Evolutionary conservation across 2,329 filamentous ascomycete genomes (phyloP).

Genomic region (Verticillium isaacii): DNA sequence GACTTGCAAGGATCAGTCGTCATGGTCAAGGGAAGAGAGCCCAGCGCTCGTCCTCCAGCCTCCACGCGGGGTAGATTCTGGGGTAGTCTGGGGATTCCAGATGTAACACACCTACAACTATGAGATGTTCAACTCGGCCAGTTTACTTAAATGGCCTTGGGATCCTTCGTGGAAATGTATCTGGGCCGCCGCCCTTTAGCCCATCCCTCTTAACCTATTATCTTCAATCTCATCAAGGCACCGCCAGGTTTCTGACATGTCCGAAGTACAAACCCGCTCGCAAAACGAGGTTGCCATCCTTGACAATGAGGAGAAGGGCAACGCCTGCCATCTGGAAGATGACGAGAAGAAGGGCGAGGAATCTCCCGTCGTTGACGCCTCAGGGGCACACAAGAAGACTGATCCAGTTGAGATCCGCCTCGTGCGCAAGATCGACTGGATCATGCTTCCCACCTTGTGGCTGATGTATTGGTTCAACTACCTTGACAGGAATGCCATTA

Average conservation of each 20-base stretch:
- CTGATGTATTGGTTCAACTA: slow-evolving; percentile 18
- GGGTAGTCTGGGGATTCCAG: not conserved
- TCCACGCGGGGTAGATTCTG: not conserved
- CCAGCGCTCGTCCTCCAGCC: too few relatives aligned
- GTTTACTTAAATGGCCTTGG: not conserved
- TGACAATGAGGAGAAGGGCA: slow-evolving; percentile 1
- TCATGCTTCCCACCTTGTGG: slow-evolving; percentile 25
- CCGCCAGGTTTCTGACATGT: not conserved
- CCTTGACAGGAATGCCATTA: slow-evolving; percentile 16
- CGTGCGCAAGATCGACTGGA: slow-evolving; percentile 30
- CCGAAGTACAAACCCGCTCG: not conserved
- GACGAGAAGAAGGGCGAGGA: not conserved
- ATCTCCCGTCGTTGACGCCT: slow-evolving; percentile 21
- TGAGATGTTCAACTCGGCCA: not conserved
- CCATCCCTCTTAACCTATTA: not conserved
- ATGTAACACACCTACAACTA: not conserved
- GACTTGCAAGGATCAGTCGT: too few relatives aligned
- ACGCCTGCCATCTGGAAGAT: not conserved
- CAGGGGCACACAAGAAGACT: slow-evolving; percentile 29
- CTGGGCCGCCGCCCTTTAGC: not conserved
- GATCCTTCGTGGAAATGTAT: not conserved
- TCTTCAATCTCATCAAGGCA: not conserved
- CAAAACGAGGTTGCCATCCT: not conserved
- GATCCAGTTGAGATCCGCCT: slow-evolving; percentile 31
- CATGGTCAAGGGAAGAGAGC: too few relatives aligned